phyloP scores from a whole-genome alignment of 371 early-diverging fungal genomes.

The Actinomortierella ambigua region DNA sequence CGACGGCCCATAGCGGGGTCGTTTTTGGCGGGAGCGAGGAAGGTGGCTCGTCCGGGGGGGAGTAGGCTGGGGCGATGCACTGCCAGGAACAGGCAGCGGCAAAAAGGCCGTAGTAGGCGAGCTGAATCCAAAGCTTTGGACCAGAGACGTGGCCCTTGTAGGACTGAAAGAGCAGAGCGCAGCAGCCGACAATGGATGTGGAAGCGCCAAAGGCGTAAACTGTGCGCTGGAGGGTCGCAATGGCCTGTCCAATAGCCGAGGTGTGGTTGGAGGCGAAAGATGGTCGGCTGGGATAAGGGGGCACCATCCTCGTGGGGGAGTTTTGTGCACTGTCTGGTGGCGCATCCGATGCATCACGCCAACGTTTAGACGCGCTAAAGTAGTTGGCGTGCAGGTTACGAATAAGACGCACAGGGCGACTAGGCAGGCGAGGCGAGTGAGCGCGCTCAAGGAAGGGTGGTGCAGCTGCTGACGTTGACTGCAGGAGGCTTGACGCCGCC shows the following conservation, averaged over 20 bases:
- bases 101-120: conserved; percentile 33
- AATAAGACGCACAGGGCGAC: conserved; percentile 37
- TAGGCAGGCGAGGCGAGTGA: conserved; percentile 2
- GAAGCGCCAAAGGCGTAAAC: conserved; percentile 32
- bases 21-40: background rate
- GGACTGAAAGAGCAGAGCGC: conserved; percentile 16
- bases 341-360: too few species aligned
- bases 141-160: conserved; percentile 9
- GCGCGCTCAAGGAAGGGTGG: background rate
- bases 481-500: background rate
- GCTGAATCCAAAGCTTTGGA: conserved; percentile 8
- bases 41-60: background rate
- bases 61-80: conserved; percentile 12
- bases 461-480: background rate
- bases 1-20: conserved; percentile 6
- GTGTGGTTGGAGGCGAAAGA: too few species aligned
- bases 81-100: conserved; percentile 37
- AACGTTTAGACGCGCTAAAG: conserved; percentile 4
- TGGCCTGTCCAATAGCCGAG: conserved; percentile 12
- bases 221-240: conserved; percentile 18
- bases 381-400: conserved; percentile 44
- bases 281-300: background rate
- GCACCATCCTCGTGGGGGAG: background rate
- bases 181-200: conserved; percentile 30
- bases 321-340: background rate